Percentiles rank a stretch among this genome's conserved stretches.
Evolutionary conservation across 345 rosid genomes (phyloP).

Genomic region (Eucalyptus sp.): DNA sequence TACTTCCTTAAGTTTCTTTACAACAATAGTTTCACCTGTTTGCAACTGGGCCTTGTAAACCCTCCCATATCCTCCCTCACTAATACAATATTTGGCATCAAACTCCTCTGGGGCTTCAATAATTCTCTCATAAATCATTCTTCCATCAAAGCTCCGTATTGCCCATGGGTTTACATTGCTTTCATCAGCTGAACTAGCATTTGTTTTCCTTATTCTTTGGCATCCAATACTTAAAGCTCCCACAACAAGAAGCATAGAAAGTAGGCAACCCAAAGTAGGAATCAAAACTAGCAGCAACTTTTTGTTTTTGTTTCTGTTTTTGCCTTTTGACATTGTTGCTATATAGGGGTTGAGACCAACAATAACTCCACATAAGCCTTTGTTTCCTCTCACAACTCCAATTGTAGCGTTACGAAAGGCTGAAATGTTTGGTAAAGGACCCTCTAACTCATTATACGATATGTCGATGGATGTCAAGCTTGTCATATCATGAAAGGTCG

Average conservation of each 20-base stretch:
- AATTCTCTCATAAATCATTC: neutral
- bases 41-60: neutral
- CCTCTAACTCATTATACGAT: conserved; percentile 8
- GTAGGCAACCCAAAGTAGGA: neutral
- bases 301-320: neutral
- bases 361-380: too few species aligned
- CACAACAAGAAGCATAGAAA: neutral
- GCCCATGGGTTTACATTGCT: neutral
- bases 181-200: neutral
- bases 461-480: conserved; percentile 1
- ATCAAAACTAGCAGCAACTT: neutral
- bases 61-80: conserved; percentile 4
- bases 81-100: conserved; percentile 1
- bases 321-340: too few species aligned
- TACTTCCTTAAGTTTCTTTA: neutral
- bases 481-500: neutral
- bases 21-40: neutral
- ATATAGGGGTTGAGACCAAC: too few species aligned
- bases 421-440: conserved; percentile 2
- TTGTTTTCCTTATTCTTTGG: neutral
- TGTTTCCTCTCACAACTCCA: too few species aligned
- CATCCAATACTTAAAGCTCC: neutral
- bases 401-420: too few species aligned
- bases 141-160: neutral
- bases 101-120: conserved; percentile 1